Evolutionary conservation across 176 grass and related monocot genomes (phyloP), one percentile per base, ranked within the genome.

Genomic region (Musa troglodytarum): DNA sequence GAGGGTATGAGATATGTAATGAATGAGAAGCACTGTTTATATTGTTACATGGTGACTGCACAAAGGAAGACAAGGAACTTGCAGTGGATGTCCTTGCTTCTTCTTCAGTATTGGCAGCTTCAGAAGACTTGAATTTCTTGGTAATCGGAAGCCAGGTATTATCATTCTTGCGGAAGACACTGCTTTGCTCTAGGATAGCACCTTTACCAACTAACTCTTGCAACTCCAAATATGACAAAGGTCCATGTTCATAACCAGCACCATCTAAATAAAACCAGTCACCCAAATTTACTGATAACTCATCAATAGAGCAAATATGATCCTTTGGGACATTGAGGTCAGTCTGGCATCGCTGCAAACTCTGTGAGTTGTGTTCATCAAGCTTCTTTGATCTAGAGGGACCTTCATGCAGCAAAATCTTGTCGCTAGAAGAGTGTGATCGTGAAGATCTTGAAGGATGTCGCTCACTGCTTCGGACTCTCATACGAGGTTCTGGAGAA

Each of bases 191-290:
- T 65, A 92, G 63, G 29, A 99, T 89, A 84, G 64, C 68, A 57
- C 90, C 91, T 76, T 80, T 91, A 77, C 77, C 86, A 66, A 88
- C 88, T 82, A 99, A 89, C 59, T 77, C 85, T 79, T 99, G 95
- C 77, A 99, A 81, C 53, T 94, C 95, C 0, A 75, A 81, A 82
- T 94, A 99, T 62, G 86, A 91, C 74, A 82, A 99, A 72, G 95
- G 95, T 20, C 95, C 95, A 79, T 74, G 88, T 73, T 99, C 88
- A 77, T 85, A 86, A 78, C 90, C 95, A 74, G 95, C 92, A 65
- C 91, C 90, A 84, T 99, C 91, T 72, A 94, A 74, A 80, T 94
- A 99, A 73, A 87, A 89, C 95, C 95, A 99, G 50, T 88, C 76
- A 78, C 95, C 95, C 69, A 89, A 65, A 89, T 86, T 84, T 76